Evolutionary conservation across 192 early-diverging fungal genomes (phyloP).

Genomic region (Endogone sp.): DNA sequence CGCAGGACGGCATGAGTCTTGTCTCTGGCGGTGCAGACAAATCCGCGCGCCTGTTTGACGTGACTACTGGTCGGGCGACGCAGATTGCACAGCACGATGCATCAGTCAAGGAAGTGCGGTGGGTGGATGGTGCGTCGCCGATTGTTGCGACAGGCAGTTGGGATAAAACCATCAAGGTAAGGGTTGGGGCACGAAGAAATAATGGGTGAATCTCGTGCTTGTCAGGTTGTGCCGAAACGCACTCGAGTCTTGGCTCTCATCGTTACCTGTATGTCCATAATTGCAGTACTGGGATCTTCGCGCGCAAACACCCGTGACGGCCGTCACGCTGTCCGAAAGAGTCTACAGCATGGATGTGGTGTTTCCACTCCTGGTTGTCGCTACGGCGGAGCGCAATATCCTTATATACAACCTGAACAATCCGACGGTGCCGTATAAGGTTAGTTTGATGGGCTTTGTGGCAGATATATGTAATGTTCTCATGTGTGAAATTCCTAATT

Average conservation of each 20-base stretch:
- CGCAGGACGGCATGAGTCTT: slow-evolving; percentile 86
- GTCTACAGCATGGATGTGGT: slow-evolving; percentile 86
- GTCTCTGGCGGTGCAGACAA: slow-evolving; percentile 91
- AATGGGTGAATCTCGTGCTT: too few relatives aligned
- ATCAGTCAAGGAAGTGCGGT: slow-evolving; percentile 79
- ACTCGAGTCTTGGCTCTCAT: too few relatives aligned
- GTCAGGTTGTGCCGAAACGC: too few relatives aligned
- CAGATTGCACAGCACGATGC: slow-evolving; percentile 89
- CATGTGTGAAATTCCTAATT: neutral
- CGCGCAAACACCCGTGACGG: slow-evolving; percentile 67
- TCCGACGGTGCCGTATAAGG: slow-evolving; percentile 73
- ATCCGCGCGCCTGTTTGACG: slow-evolving; percentile 78
- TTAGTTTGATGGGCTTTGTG: too few relatives aligned
- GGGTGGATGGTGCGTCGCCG: slow-evolving; percentile 55
- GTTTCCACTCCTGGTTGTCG: slow-evolving; percentile 83
- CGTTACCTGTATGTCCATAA: too few relatives aligned
- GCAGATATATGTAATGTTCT: slow-evolving; percentile 3
- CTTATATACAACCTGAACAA: slow-evolving; percentile 77
- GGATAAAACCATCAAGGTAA: slow-evolving; percentile 86
- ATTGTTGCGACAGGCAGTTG: slow-evolving; percentile 88
- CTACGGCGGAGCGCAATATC: slow-evolving; percentile 85
- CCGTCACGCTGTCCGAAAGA: slow-evolving; percentile 78
- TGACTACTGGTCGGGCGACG: slow-evolving; percentile 71
- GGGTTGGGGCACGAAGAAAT: neutral
- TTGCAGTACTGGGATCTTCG: slow-evolving; percentile 87